phyloP scores from a whole-genome alignment of 805 yeast genomes.

The Candida maltosa region DNA sequence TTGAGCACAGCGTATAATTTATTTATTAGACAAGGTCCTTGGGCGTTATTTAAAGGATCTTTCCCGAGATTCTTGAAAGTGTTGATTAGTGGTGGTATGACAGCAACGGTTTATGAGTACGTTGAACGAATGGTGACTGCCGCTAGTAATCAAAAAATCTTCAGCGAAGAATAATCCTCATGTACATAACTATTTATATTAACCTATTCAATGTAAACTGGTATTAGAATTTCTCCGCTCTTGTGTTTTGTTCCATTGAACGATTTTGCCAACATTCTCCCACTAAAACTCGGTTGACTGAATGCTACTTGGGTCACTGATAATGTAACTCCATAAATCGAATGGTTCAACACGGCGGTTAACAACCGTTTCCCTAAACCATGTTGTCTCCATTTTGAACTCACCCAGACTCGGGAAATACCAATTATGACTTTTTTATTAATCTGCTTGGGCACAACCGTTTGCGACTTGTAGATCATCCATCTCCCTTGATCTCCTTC shows the following conservation, averaged over 20 bases:
- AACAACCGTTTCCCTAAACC: constrained; percentile 51
- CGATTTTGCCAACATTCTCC: constrained; percentile 53
- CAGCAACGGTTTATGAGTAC: constrained; percentile 35
- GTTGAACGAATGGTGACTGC: constrained; percentile 28
- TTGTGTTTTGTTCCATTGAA: constrained; percentile 58
- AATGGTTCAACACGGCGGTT: constrained; percentile 37
- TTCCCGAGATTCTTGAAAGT: constrained; percentile 39
- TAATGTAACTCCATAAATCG: constrained; percentile 48
- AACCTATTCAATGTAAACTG: constrained; percentile 36
- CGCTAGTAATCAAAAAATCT: constrained; percentile 31
- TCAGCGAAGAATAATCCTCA: constrained; percentile 14
- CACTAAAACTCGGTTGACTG: constrained; percentile 70
- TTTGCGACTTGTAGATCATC: constrained; percentile 55
- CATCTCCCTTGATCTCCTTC: constrained; percentile 42
- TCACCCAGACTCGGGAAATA: constrained; percentile 43
- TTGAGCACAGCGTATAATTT: constrained; percentile 42
- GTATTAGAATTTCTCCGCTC: constrained; percentile 47
- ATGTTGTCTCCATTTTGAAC: constrained; percentile 41
- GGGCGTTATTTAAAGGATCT: constrained; percentile 32
- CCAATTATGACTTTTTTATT: constrained; percentile 34
- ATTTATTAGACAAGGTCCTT: constrained; percentile 29
- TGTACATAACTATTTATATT: not conserved
- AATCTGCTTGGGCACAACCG: constrained; percentile 44
- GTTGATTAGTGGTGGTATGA: constrained; percentile 38
- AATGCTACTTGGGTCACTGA: constrained; percentile 51